phyloP scores from a whole-genome alignment of 148 eudicot species.

The Polygonum maritimum region DNA sequence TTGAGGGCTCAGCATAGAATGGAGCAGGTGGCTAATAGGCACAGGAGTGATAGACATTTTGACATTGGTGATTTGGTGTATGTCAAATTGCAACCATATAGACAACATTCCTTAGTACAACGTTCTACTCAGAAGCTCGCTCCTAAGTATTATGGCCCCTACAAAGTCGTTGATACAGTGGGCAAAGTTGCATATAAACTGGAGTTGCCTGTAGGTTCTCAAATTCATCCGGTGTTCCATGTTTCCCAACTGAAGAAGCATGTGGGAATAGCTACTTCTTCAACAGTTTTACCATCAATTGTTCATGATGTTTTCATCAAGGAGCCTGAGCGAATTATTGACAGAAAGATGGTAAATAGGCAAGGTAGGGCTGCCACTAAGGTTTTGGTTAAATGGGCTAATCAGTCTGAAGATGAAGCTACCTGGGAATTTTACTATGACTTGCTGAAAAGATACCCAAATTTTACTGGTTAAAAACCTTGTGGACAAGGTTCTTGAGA shows the following conservation, averaged over 20 bases:
- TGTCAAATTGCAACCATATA: neutral
- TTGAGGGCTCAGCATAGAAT: too few species aligned
- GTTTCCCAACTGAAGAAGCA: neutral
- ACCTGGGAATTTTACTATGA: neutral
- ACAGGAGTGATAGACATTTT: too few species aligned
- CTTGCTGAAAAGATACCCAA: neutral
- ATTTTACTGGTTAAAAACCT: neutral
- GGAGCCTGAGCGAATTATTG: neutral
- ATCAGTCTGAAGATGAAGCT: neutral
- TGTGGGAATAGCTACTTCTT: neutral
- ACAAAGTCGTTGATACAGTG: neutral
- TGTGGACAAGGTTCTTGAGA: neutral
- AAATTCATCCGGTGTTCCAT: neutral
- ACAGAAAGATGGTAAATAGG: neutral
- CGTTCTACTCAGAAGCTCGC: neutral
- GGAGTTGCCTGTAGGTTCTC: neutral
- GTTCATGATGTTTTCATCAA: neutral
- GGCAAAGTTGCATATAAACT: neutral
- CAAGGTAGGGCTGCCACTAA: neutral
- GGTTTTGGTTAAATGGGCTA: neutral
- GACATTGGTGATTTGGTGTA: neutral
- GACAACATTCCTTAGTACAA: neutral
- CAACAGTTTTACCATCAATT: neutral
- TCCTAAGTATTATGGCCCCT: neutral
- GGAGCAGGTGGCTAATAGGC: too few species aligned